Evolutionary conservation across 2,329 filamentous ascomycete species (phyloP), one percentile per base, ranked within the genome.

Genomic region (Curvularia eragrostidis): DNA sequence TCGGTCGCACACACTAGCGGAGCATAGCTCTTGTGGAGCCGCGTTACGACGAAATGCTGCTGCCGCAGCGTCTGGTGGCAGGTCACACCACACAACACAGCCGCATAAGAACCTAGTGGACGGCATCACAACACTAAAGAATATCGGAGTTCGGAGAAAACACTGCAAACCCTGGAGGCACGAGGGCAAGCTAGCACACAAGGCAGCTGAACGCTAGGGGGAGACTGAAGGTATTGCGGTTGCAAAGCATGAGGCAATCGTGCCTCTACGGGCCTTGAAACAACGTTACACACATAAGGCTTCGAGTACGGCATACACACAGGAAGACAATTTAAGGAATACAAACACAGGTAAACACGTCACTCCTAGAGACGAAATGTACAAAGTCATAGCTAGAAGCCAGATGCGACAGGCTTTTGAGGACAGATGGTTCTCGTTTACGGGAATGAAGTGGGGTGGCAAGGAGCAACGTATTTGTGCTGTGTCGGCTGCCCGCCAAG

Each of bases 371-470:
- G 50, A 52, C 30, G 32, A 28, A 30, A 52, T 52, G 23, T 52
- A 52, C n/a, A 39, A 39, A 30, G 30, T 46, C 23, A 21, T 46
- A 52, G 41, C 46, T 52, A 46, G 42, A 52, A 52, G 41, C 50
- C 10, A 46, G 46, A 56, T 34, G 28, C 28, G n/a, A 42, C 43
- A 61, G 42, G 58, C 44, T 48, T 59, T 42, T 56, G 13, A 50
- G 58, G 47, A 57, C 51, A 54, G 58, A 42, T 54, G 41, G 58
- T 50, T 54, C 36, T 48, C 54, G 44, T 24, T n/a, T n/a, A n/a
- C n/a, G 44, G 30, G 49, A 48, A 28, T 58, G 30, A 51, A 48
- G 41, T 51, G 38, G 56, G 53, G 56, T 42, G 47, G n/a, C n/a
- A n/a, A n/a, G n/a, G n/a, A n/a, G n/a, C n/a, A n/a, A n/a, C n/a